Conservation (phyloP, 2,329 filamentous ascomycete species). For the Fusarium foetens region DNA sequence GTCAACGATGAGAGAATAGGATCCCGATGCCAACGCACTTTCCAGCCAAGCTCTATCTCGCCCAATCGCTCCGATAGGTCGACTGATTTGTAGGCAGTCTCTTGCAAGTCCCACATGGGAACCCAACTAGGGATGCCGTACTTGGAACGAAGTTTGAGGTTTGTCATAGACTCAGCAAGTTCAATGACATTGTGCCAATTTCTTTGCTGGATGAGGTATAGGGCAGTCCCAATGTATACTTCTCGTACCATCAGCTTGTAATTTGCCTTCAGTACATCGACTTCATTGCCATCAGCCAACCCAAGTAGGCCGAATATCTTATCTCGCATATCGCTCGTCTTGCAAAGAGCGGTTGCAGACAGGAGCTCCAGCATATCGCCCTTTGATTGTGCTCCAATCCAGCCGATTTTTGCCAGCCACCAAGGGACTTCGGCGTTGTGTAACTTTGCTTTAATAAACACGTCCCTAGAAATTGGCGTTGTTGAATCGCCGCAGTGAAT, state of each 20-base stretch:
- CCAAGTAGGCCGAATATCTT: conserved; percentile 27
- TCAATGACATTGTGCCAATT: neutral
- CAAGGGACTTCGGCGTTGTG: neutral
- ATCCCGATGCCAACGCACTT: neutral
- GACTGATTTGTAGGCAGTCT: neutral
- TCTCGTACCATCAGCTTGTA: conserved; percentile 28
- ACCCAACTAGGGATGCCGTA: conserved; percentile 31
- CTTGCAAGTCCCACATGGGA: conserved; percentile 19
- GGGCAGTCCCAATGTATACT: conserved; percentile 24
- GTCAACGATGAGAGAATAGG: neutral
- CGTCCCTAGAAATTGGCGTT: neutral
- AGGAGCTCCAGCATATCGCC: neutral
- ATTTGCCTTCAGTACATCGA: neutral
- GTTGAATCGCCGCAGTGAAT: conserved; percentile 11
- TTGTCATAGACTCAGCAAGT: neutral
- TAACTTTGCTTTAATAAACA: neutral
- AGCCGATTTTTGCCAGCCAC: conserved; percentile 11
- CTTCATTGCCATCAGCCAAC: neutral
- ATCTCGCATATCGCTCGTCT: conserved; percentile 17
- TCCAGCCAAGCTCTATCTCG: neutral
- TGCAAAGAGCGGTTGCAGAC: conserved; percentile 10
- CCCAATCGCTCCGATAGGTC: conserved; percentile 1
- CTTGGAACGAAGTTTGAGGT: neutral
- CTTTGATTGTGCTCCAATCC: neutral
- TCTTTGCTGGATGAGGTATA: conserved; percentile 12